These are phyloP conservation scores for Apostasia shenzhenica DNA, from an alignment of 106 monocot species.

Conservation along the genomic window DNA sequence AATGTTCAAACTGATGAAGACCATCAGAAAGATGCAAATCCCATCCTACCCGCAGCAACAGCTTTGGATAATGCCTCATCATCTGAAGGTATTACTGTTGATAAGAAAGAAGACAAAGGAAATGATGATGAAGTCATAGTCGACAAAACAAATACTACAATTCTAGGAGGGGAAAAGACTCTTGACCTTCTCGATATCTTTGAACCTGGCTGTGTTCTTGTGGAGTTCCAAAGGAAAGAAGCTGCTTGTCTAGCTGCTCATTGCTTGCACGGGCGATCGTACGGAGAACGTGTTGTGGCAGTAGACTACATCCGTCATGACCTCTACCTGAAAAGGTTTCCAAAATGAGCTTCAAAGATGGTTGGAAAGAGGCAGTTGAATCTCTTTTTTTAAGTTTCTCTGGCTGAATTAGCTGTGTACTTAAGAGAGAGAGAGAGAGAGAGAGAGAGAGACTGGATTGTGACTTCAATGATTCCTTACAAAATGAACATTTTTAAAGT, in stretches of 20 bases:
- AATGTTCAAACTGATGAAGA: conserved; percentile 3
- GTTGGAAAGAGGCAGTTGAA: too few species aligned
- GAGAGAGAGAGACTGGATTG: too few species aligned
- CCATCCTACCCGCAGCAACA: background rate
- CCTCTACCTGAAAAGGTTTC: conserved; percentile 41
- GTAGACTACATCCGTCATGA: conserved; percentile 37
- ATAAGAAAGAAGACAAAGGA: conserved; percentile 8
- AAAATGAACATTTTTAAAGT: too few species aligned
- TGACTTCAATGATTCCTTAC: too few species aligned
- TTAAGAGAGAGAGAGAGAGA: too few species aligned
- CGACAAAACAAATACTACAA: background rate
- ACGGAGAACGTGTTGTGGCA: conserved; percentile 33
- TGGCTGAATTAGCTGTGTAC: too few species aligned
- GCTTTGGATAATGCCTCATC: background rate
- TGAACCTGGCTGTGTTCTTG: conserved; percentile 55
- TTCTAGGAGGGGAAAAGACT: background rate
- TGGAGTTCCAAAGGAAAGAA: conserved; percentile 83
- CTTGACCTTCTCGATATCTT: conserved; percentile 11
- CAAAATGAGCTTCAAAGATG: conserved; percentile 22
- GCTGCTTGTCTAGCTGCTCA: conserved; percentile 67
- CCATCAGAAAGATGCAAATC: background rate
- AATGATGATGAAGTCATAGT: background rate
- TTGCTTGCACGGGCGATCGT: conserved; percentile 63
- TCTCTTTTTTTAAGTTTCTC: too few species aligned
- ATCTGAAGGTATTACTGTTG: background rate